Percentiles rank a stretch among this genome's conserved stretches.
phyloP scores from a whole-genome alignment of 2,329 filamentous ascomycete genomes.

The Cadophora gregata region DNA sequence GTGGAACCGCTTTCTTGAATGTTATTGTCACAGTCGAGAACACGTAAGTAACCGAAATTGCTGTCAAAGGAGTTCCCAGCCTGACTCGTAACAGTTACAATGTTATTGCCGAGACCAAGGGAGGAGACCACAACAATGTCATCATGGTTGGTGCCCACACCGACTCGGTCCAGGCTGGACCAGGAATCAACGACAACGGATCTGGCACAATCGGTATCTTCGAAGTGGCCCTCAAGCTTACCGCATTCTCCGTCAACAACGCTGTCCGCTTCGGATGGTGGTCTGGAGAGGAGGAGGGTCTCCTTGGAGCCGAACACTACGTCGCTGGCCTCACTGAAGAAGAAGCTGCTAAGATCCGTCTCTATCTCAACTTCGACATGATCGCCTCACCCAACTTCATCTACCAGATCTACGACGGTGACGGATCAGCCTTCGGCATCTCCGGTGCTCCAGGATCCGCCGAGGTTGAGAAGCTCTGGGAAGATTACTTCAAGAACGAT shows the following conservation, averaged over 20 bases:
- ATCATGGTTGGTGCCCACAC: slow-evolving; percentile 69
- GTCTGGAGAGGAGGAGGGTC: slow-evolving; percentile 68
- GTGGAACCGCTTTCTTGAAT: slow-evolving; percentile 23
- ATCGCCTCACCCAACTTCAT: slow-evolving; percentile 68
- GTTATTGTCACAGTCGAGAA: slow-evolving; percentile 12
- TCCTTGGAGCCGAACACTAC: slow-evolving; percentile 67
- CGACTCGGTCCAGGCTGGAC: slow-evolving; percentile 65
- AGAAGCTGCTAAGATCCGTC: slow-evolving; percentile 64
- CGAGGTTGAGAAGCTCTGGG: slow-evolving; percentile 26
- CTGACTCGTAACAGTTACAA: slow-evolving; percentile 47
- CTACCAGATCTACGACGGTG: slow-evolving; percentile 68
- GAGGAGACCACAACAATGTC: slow-evolving; percentile 65
- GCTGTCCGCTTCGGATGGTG: slow-evolving; percentile 71
- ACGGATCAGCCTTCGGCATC: slow-evolving; percentile 42
- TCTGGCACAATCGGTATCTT: slow-evolving; percentile 54
- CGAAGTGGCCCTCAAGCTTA: slow-evolving; percentile 63
- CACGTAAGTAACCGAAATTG: slow-evolving; percentile 4
- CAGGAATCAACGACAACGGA: slow-evolving; percentile 49
- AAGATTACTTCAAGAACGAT: slow-evolving; percentile 24
- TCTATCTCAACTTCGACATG: slow-evolving; percentile 75
- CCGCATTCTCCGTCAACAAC: slow-evolving; percentile 63
- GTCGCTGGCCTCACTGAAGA: slow-evolving; percentile 56
- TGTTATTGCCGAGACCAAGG: slow-evolving; percentile 64
- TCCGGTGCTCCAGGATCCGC: slow-evolving; percentile 58
- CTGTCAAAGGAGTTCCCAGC: neutral